Evolutionary conservation across 495 filamentous ascomycete species (phyloP), one percentile per base, ranked within the genome.

Genomic region (Recurvomyces mirabilis): DNA sequence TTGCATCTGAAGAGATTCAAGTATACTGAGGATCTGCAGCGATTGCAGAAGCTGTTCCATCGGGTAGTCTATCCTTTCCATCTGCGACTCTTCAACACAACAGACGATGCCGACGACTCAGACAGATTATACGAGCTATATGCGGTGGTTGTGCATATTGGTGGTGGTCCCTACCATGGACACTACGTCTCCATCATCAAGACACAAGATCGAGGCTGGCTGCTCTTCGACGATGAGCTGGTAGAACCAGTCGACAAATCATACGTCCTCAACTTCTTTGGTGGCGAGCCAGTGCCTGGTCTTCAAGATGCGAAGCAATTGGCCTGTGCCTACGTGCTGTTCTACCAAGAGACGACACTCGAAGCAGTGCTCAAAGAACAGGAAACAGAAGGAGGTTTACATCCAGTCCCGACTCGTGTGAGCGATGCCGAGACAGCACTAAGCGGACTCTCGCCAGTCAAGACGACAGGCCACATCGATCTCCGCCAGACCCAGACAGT

Each of bases 171-270:
- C 0, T 95, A 94, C 55, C 93, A 96, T 55, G 91, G 91, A 10
- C 91, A 98, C 57, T 98, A 98, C 52, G 88, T 98, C 25, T 82
- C 87, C 7, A 88, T 98, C 23, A 91, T 98, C 68, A 98, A 98
- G 62, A 98, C 91, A 1, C 78, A 94, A 58, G 89, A 96, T 58
- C 75, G 84, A 17, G 91, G 91, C 20, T 98, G 91, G 91, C 60
- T 98, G 41, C 66, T 98, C 3, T 98, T 98, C 51, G 91, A 98
- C 53, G 91, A 98, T 60, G 91, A 98, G 67, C 82, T 96, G 73
- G 91, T 98, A 11, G 91, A 96, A 58, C 91, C 93, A 0, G 91
- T 98, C 5, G 87, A 95, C 57, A 94, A 94, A 59, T 79, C 78
- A 56, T 98, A 91, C 58, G 93, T 98, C n/a, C 74, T 78, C 40